A percentile compares a stretch with the other conserved stretches of the same genome.
Evolutionary conservation across 2,329 filamentous ascomycete species (phyloP).

Genomic region (Ophiostoma novo-ulmi): DNA sequence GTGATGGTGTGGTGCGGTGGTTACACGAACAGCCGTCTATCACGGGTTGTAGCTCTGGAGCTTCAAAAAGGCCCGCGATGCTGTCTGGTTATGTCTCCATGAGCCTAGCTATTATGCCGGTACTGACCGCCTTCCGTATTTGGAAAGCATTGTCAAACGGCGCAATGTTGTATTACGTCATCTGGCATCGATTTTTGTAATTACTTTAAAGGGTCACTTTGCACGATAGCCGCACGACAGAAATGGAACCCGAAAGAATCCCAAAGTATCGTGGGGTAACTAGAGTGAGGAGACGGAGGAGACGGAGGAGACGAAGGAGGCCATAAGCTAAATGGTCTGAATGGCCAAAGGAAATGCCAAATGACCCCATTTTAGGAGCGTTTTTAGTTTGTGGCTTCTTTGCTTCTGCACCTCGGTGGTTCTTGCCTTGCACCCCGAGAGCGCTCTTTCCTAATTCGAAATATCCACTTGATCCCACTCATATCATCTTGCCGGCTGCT

Average conservation of each 20-base stretch:
- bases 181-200: neutral
- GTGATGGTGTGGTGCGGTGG: neutral
- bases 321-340: neutral
- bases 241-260: neutral
- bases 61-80: neutral
- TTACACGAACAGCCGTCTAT: neutral
- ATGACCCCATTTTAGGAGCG: neutral
- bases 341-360: neutral
- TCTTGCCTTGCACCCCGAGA: conserved; percentile 12
- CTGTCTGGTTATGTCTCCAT: neutral
- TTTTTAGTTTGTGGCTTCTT: neutral
- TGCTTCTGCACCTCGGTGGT: conserved; percentile 11
- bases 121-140: conserved; percentile 18
- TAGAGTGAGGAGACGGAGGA: neutral
- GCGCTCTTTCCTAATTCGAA: neutral
- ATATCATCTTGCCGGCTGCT: neutral
- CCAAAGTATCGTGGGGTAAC: neutral
- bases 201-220: too few relatives aligned
- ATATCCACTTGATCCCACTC: neutral
- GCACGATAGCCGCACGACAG: neutral
- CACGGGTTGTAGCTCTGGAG: neutral
- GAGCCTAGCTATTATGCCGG: conserved; percentile 10
- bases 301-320: neutral
- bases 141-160: neutral
- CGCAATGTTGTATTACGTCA: neutral